A percentile compares a stretch with the other conserved stretches of the same genome.
phyloP scores from a whole-genome alignment of 257 asterid genomes.

The Scutellaria baicalensis region DNA sequence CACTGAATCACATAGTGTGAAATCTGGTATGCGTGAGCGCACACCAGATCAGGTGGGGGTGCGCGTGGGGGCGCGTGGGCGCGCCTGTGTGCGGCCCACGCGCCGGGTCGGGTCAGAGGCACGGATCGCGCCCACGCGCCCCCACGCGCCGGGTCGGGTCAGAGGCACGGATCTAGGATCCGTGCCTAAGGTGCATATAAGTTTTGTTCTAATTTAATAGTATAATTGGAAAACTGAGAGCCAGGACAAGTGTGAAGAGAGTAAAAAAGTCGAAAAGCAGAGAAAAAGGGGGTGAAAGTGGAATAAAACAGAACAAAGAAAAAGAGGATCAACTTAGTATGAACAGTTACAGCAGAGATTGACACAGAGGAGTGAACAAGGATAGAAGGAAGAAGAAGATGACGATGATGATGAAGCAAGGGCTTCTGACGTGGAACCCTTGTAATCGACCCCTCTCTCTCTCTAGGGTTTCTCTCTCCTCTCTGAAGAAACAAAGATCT shows the following conservation, averaged over 20 bases:
- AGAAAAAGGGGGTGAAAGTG: background rate
- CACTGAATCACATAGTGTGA: too few relatives aligned
- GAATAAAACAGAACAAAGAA: background rate
- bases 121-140: too few relatives aligned
- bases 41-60: too few relatives aligned
- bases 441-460: conserved; percentile 22
- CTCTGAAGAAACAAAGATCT: conserved; percentile 20
- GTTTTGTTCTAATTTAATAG: too few relatives aligned
- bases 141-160: too few relatives aligned
- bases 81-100: too few relatives aligned
- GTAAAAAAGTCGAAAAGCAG: background rate
- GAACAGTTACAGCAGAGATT: background rate
- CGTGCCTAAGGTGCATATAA: too few relatives aligned
- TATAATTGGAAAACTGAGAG: background rate
- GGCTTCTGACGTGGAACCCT: conserved; percentile 48
- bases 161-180: too few relatives aligned
- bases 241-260: too few relatives aligned
- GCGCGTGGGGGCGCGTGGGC: too few relatives aligned
- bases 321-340: background rate
- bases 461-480: conserved; percentile 20
- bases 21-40: too few relatives aligned
- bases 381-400: conserved; percentile 23
- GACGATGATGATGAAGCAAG: conserved; percentile 51
- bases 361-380: background rate
- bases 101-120: too few relatives aligned